Base-by-base conservation (phyloP, 2,329 filamentous ascomycete genomes). In the Rachicladosporium sp. region DNA sequence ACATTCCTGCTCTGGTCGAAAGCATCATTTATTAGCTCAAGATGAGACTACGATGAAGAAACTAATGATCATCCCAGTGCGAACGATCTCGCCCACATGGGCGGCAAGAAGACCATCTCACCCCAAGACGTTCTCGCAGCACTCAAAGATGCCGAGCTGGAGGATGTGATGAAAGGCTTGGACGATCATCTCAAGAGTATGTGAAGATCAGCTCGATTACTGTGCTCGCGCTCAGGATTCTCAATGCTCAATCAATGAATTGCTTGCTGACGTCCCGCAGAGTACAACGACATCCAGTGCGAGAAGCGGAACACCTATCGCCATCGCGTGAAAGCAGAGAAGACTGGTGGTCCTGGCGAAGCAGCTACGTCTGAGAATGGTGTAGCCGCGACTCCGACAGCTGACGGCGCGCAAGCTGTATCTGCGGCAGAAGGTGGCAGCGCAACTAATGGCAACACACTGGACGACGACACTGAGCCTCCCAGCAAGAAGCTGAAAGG, bases 41-140 rank as follows among this genome's bases (percentile, higher is more conserved):
- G 15, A 19, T 19, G 15, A 19, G 15, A 19, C 15, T 8, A 27
- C 23, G 23, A 27, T 27, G 6, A 27, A 8, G 23, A 27, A 2
- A 8, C 23, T 27, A 27, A 27, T 8, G 23, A 27, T 27, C 6
- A 27, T n/a, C 41, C 38, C 35, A 88, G 82, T 45, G 80, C 84
- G 33, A 86, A 85, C 51, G 80, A 85, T 50, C 70, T 78, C 52
- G 83, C 83, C 5, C 60, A 70, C 38, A 64, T 64, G 36, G 70
- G 71, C n/a, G 74, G 73, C 56, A 82, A 86, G 57, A 88, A 88
- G 65, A 89, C 82, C 0, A 81, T 91, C 50, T 72, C 76, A 51
- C 81, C 82, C 1, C 70, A 72, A 32, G 82, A 89, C 55, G 81
- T 91, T 31, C 78, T 88, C 54, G 76, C 78, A 36, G 83, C 82